Percentiles rank a stretch among this genome's conserved stretches.
Evolutionary conservation across 73 alveolate genomes (phyloP).

Genomic region (Uronychia binucleata): DNA sequence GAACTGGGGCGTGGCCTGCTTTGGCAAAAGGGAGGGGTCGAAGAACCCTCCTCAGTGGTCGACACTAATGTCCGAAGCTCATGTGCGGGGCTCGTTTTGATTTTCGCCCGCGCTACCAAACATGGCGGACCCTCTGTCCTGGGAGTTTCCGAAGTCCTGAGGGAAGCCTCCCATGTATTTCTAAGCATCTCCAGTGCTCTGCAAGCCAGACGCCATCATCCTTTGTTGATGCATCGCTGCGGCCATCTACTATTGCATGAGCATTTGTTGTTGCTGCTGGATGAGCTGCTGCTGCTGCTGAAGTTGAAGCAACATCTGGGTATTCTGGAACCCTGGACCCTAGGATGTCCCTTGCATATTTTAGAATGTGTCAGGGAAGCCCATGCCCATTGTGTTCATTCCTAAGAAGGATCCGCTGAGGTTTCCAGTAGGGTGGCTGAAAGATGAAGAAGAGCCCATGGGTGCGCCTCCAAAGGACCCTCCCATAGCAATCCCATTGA

Average conservation of each 20-base stretch:
- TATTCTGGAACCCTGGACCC: too few species aligned
- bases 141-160: not conserved
- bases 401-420: too few species aligned
- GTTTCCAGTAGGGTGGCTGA: too few species aligned
- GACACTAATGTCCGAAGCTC: not conserved
- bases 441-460: too few species aligned
- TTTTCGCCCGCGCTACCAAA: not conserved
- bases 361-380: too few species aligned
- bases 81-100: not conserved
- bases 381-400: too few species aligned
- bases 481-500: too few species aligned
- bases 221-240: not conserved
- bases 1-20: too few species aligned
- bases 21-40: too few species aligned
- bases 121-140: not conserved
- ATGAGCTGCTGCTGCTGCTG: not conserved
- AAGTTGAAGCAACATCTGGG: too few species aligned
- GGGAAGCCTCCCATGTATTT: not conserved
- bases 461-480: too few species aligned
- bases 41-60: not conserved
- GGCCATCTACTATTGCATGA: not conserved
- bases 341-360: too few species aligned
- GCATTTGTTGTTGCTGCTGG: not conserved
- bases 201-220: not conserved
- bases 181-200: not conserved